A percentile compares a stretch with the other conserved stretches of the same genome.
These are phyloP conservation scores for Trichomonascaceae sp. DNA, from an alignment of 1,139 yeast genomes.

Conservation along the genomic window DNA sequence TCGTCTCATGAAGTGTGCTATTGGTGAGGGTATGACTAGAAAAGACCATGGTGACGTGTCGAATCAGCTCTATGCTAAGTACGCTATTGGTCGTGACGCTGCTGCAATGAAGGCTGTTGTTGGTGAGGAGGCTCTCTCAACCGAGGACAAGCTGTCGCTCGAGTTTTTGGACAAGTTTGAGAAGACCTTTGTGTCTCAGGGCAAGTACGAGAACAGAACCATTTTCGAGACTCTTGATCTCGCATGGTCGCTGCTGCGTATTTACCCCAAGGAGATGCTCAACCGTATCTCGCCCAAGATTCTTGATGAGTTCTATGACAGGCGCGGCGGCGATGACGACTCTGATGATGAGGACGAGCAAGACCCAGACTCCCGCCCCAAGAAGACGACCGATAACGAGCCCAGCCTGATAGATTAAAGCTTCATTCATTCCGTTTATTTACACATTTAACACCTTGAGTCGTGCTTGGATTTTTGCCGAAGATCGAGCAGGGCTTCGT, in stretches of 20 bases:
- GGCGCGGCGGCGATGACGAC: conserved; percentile 39
- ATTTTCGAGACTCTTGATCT: conserved; percentile 91
- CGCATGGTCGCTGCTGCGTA: conserved; percentile 96
- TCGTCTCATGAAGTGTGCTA: conserved; percentile 97
- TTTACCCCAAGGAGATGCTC: conserved; percentile 96
- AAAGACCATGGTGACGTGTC: conserved; percentile 99
- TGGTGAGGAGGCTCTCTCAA: conserved; percentile 97
- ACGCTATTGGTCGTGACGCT: conserved; percentile 99
- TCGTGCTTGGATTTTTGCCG: background rate
- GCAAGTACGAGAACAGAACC: conserved; percentile 90
- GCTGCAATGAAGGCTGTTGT: conserved; percentile 99
- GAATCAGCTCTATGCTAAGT: conserved; percentile 95
- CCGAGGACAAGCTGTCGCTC: conserved; percentile 91
- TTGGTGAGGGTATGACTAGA: conserved; percentile 99
- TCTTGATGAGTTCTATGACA: conserved; percentile 84
- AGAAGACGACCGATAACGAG: too few species aligned
- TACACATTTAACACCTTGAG: background rate
- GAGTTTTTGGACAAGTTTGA: conserved; percentile 97
- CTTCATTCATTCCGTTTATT: too few species aligned
- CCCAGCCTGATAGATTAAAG: background rate
- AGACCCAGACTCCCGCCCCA: conserved; percentile 42
- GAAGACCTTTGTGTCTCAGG: conserved; percentile 88
- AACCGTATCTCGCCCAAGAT: conserved; percentile 98
- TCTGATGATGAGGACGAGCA: conserved; percentile 23
- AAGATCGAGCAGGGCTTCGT: background rate